A percentile compares a stretch with the other conserved stretches of the same genome.
phyloP scores from a whole-genome alignment of 345 rosid species.

The Passiflora organensis region DNA sequence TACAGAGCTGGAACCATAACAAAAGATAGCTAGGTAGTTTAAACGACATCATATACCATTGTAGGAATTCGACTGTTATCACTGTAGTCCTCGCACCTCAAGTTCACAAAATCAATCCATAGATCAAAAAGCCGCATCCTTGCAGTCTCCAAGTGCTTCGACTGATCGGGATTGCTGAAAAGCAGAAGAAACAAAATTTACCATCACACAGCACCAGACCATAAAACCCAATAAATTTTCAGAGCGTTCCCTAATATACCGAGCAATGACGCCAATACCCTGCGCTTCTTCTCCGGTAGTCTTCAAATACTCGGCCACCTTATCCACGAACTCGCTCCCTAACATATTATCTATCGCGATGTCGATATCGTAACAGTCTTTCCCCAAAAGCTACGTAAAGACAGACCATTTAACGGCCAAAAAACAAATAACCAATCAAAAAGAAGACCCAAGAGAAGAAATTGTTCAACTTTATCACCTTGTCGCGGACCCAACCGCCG shows the following conservation, averaged over 20 bases:
- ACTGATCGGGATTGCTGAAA: constrained; percentile 92
- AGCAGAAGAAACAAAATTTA: neutral
- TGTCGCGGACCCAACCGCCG: constrained; percentile 99
- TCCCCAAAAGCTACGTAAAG: constrained; percentile 68
- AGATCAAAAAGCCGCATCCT: constrained; percentile 75
- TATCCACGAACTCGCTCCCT: constrained; percentile 75
- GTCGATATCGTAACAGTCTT: constrained; percentile 85
- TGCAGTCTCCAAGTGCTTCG: constrained; percentile 94
- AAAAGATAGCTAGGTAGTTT: no score
- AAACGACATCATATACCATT: no score
- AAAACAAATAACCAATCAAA: neutral
- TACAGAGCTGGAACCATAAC: no score
- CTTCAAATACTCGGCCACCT: constrained; percentile 59
- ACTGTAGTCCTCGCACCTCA: constrained; percentile 80
- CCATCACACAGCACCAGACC: neutral
- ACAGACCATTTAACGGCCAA: neutral
- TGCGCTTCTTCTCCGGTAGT: constrained; percentile 56
- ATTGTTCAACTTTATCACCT: constrained; percentile 31
- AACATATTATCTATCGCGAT: constrained; percentile 80
- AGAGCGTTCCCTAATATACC: constrained; percentile 30
- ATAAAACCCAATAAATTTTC: neutral
- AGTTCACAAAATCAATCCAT: constrained; percentile 95
- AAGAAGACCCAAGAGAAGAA: neutral
- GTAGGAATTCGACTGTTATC: constrained; percentile 84
- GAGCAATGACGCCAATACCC: constrained; percentile 65